These are phyloP conservation scores for Trichosporon asahii DNA, from an alignment of 1,284 basidiomycete species.

Conservation along the genomic window DNA sequence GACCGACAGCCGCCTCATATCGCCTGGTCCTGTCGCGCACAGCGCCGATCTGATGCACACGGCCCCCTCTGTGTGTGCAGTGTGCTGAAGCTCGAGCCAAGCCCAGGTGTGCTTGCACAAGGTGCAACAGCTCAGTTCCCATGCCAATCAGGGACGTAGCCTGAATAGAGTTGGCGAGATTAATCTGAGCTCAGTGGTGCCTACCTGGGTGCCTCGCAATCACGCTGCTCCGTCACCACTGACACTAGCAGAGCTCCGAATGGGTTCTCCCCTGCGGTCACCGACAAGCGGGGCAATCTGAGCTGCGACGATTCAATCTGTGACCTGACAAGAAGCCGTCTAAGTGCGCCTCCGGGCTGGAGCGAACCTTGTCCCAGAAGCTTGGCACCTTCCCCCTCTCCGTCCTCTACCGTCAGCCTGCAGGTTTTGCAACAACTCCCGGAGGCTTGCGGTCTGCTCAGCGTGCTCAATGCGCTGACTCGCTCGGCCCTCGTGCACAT, in stretches of 20 bases:
- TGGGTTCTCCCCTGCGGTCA: neutral
- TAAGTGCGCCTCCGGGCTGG: neutral
- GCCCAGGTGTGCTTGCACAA: neutral
- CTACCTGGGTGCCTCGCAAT: neutral
- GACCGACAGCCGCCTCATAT: neutral
- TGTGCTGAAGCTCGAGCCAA: neutral
- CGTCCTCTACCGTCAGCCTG: neutral
- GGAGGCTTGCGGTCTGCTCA: neutral
- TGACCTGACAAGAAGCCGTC: neutral
- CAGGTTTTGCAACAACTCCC: neutral
- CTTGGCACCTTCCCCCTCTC: neutral
- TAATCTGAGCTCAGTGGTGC: neutral
- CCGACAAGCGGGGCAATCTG: neutral
- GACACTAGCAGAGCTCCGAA: neutral
- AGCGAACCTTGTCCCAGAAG: neutral
- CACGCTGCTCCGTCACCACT: neutral
- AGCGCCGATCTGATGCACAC: neutral
- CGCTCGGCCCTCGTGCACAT: neutral
- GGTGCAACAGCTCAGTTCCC: neutral
- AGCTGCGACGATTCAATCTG: neutral
- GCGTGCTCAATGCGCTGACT: neutral
- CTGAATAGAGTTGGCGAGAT: conserved; percentile 1
- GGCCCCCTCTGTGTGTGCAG: neutral
- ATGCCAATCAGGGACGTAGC: neutral
- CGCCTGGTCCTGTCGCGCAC: neutral